phyloP scores from a whole-genome alignment of 2,329 filamentous ascomycete species.

The Scortechinia acanthostroma region DNA sequence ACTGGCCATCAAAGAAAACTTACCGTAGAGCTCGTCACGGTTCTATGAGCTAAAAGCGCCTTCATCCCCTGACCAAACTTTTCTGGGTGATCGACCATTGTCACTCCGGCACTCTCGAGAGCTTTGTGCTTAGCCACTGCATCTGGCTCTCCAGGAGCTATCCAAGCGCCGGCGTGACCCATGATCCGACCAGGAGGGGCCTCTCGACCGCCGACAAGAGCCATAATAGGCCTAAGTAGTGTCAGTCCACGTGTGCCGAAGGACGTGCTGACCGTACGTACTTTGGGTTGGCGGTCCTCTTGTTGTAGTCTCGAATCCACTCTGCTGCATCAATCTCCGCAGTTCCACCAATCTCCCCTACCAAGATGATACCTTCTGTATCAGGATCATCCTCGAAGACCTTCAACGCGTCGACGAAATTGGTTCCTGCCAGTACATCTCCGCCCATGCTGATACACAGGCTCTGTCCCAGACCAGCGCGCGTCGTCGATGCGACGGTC shows the following conservation, averaged over 20 bases:
- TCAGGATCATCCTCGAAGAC: conserved; percentile 3
- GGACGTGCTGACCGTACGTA: conserved; percentile 24
- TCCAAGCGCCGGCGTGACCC: conserved; percentile 75
- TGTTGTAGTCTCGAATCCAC: conserved; percentile 55
- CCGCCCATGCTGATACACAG: conserved; percentile 66
- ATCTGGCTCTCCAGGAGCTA: conserved; percentile 56
- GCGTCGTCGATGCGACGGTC: conserved; percentile 53
- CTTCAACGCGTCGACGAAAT: conserved; percentile 47
- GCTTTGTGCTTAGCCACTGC: conserved; percentile 59
- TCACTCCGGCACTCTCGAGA: conserved; percentile 59
- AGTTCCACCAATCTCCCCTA: conserved; percentile 1
- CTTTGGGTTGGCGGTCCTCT: conserved; percentile 46
- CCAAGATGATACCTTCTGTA: conserved; percentile 1
- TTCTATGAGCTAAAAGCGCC: conserved; percentile 37
- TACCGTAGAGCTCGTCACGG: not conserved
- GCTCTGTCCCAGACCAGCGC: conserved; percentile 62
- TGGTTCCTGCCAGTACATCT: conserved; percentile 61
- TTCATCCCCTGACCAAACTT: conserved; percentile 68
- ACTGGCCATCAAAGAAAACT: conserved; percentile 6
- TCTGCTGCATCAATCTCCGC: conserved; percentile 38
- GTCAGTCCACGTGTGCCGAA: too few relatives aligned
- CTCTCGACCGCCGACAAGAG: conserved; percentile 59
- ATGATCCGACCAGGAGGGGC: conserved; percentile 62
- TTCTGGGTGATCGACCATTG: conserved; percentile 69
- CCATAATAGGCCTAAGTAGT: conserved; percentile 61